A percentile compares a stretch with the other conserved stretches of the same genome.
Evolutionary conservation across 2,329 filamentous ascomycete species (phyloP).

Genomic region (Venturia asperata): DNA sequence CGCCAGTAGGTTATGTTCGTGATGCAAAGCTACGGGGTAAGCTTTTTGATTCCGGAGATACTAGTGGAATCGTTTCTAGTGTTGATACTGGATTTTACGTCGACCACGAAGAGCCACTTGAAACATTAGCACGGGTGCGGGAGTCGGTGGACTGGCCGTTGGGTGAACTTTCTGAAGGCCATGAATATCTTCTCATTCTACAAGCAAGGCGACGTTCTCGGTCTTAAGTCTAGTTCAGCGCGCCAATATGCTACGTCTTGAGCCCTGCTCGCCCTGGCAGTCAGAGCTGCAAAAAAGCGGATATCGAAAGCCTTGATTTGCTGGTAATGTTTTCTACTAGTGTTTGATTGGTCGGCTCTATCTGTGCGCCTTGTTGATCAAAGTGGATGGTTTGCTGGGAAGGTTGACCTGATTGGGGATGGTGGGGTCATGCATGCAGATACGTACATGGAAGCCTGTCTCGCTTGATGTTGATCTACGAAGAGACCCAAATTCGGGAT

Average conservation of each 20-base stretch:
- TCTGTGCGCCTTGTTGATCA: background rate
- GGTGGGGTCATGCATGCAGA: background rate
- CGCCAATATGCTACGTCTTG: conserved; percentile 19
- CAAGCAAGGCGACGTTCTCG: conserved; percentile 25
- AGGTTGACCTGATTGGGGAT: background rate
- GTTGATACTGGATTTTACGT: conserved; percentile 35
- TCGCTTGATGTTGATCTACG: background rate
- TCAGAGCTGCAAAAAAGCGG: background rate
- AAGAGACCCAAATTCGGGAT: background rate
- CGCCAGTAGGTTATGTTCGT: conserved; percentile 35
- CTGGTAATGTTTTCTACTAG: no score
- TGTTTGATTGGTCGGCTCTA: background rate
- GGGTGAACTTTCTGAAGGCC: conserved; percentile 29
- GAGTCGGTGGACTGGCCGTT: conserved; percentile 29
- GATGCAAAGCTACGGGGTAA: conserved; percentile 33
- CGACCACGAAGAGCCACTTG: conserved; percentile 33
- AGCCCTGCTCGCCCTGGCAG: no score
- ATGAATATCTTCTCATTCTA: conserved; percentile 30
- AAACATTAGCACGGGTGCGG: conserved; percentile 27
- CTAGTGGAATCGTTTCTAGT: conserved; percentile 29
- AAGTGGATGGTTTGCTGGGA: background rate
- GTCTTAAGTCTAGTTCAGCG: conserved; percentile 23
- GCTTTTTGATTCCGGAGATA: conserved; percentile 30
- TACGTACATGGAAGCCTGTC: background rate
- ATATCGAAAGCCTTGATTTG: no score